A percentile compares a stretch with the other conserved stretches of the same genome.
These are phyloP conservation scores for Phialocephala sp. DNA, from an alignment of 2,329 filamentous ascomycete genomes.

Conservation along the genomic window DNA sequence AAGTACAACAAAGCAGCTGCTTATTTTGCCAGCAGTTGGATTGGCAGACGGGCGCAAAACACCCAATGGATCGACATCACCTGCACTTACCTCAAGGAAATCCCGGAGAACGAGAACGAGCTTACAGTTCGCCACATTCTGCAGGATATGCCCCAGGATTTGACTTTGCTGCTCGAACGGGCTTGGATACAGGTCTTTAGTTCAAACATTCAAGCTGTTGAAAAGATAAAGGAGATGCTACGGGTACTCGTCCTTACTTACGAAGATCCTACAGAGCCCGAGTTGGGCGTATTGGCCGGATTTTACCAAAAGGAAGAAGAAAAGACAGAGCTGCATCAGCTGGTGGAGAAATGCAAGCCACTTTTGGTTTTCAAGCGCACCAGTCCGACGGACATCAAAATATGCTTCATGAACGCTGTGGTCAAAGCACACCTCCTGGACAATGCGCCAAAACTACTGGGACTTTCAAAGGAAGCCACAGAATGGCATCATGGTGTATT, in stretches of 20 bases:
- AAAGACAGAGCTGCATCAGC: conserved; percentile 1
- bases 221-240: conserved; percentile 14
- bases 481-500: conserved; percentile 13
- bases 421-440: background rate
- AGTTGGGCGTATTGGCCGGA: conserved; percentile 11
- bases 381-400: background rate
- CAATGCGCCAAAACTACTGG: background rate
- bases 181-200: conserved; percentile 12
- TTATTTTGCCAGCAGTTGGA: background rate
- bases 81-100: background rate
- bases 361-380: conserved; percentile 6
- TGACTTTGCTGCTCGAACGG: conserved; percentile 3
- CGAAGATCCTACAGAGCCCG: conserved; percentile 14
- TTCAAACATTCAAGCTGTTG: background rate
- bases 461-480: conserved; percentile 10
- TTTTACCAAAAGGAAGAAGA: conserved; percentile 3
- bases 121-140: background rate
- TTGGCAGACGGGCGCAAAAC: conserved; percentile 1
- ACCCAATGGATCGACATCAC: conserved; percentile 5
- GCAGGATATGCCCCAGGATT: conserved; percentile 8
- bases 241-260: conserved; percentile 14
- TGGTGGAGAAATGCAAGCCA: conserved; percentile 6
- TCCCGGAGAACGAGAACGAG: conserved; percentile 2
- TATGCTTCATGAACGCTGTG: conserved; percentile 8
- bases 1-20: conserved; percentile 4